Conservation (phyloP, 78 protist species). For the Acrasis kona region DNA sequence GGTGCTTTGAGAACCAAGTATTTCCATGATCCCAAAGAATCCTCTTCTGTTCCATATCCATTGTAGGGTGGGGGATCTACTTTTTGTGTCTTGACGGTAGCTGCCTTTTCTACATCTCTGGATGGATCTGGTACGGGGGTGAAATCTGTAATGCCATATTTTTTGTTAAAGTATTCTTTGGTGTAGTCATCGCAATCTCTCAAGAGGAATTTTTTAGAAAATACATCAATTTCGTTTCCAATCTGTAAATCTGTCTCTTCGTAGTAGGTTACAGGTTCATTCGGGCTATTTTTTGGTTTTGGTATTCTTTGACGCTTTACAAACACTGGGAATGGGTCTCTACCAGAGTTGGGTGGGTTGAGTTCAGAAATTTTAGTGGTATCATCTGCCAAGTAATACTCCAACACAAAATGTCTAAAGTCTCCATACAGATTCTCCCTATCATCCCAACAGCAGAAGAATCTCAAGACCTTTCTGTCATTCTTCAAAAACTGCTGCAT, state of each 20-base stretch:
- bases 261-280: slow-evolving; percentile 18
- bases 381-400: slow-evolving; percentile 66
- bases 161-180: neutral
- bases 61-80: slow-evolving; percentile 29
- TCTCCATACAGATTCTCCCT: slow-evolving; percentile 37
- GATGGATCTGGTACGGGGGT: neutral
- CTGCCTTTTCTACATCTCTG: neutral
- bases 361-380: slow-evolving; percentile 41
- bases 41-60: slow-evolving; percentile 58
- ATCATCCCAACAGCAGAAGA: slow-evolving; percentile 61
- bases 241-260: neutral
- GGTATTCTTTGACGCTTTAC: slow-evolving; percentile 25
- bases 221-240: slow-evolving; percentile 4
- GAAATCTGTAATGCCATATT: slow-evolving; percentile 1
- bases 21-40: slow-evolving; percentile 30
- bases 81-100: too few relatives aligned
- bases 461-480: slow-evolving; percentile 61
- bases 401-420: slow-evolving; percentile 16
- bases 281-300: neutral
- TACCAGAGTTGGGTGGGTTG: slow-evolving; percentile 39
- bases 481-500: slow-evolving; percentile 23
- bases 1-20: slow-evolving; percentile 51
- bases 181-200: slow-evolving; percentile 36
- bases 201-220: slow-evolving; percentile 9
- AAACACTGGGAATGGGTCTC: slow-evolving; percentile 43